phyloP scores from a whole-genome alignment of 2,329 filamentous ascomycete species.

The Exutisphaerella laricina region DNA sequence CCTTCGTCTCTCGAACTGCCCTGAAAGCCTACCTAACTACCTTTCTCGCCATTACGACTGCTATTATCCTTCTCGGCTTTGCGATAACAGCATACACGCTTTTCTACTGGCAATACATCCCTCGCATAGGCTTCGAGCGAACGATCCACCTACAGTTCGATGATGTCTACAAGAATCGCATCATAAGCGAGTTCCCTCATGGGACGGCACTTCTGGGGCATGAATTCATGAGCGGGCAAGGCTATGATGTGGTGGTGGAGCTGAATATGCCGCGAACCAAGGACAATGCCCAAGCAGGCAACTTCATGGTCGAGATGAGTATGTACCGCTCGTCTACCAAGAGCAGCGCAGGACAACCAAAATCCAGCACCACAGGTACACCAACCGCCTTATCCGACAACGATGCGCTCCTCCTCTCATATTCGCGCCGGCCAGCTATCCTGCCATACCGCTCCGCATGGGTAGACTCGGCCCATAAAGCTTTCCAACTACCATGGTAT shows the following conservation, averaged over 20 bases:
- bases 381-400: conserved; percentile 13
- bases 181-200: conserved; percentile 39
- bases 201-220: conserved; percentile 46
- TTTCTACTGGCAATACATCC: conserved; percentile 66
- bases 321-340: conserved; percentile 46
- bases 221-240: conserved; percentile 63
- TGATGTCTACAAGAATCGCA: conserved; percentile 33
- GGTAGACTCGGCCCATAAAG: conserved; percentile 55
- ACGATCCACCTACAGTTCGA: conserved; percentile 63
- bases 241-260: conserved; percentile 75
- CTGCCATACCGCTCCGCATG: conserved; percentile 72
- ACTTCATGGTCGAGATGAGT: conserved; percentile 87
- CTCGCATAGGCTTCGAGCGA: conserved; percentile 57
- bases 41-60: conserved; percentile 49
- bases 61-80: conserved; percentile 51
- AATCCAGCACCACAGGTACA: conserved; percentile 2
- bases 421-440: conserved; percentile 67
- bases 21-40: conserved; percentile 59
- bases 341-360: conserved; percentile 25
- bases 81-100: conserved; percentile 58
- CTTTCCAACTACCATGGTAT: conserved; percentile 63
- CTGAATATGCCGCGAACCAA: conserved; percentile 74
- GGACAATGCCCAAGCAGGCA: conserved; percentile 69
- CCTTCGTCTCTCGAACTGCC: conserved; percentile 57
- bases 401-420: conserved; percentile 30